These are phyloP conservation scores for Colletotrichum caudatum DNA, from an alignment of 2,329 filamentous ascomycete species.

Conservation along the genomic window DNA sequence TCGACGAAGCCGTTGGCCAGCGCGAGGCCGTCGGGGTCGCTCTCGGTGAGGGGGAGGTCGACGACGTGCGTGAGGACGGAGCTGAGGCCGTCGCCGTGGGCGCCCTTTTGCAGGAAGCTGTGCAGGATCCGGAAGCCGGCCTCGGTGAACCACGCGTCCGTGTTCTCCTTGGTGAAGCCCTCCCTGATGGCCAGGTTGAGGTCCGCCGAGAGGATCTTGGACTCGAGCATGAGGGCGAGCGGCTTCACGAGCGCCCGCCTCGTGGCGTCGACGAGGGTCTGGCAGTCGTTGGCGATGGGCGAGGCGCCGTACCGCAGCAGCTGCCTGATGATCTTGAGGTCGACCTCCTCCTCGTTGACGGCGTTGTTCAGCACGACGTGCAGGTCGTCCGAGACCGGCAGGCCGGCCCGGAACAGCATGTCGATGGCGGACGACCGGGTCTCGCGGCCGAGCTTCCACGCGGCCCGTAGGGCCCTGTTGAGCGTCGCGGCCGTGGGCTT, in stretches of 20 bases:
- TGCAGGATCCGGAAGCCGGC: conserved; percentile 60
- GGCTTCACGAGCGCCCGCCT: conserved; percentile 53
- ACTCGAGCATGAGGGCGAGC: conserved; percentile 58
- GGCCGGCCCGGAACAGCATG: conserved; percentile 65
- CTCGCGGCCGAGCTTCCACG: conserved; percentile 63
- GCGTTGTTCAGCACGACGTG: conserved; percentile 64
- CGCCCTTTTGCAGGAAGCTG: conserved; percentile 63
- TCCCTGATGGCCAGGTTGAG: conserved; percentile 59
- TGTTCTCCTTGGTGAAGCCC: conserved; percentile 57
- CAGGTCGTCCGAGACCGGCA: conserved; percentile 61
- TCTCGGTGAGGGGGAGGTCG: conserved; percentile 52
- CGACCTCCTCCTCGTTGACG: conserved; percentile 62
- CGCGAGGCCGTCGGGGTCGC: conserved; percentile 48
- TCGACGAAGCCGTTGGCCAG: conserved; percentile 61
- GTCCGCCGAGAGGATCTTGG: conserved; percentile 56
- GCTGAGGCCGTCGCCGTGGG: conserved; percentile 59
- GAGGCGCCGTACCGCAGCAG: conserved; percentile 60
- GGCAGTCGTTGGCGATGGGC: conserved; percentile 63
- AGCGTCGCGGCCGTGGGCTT: conserved; percentile 62
- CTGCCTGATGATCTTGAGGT: conserved; percentile 37
- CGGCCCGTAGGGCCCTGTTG: conserved; percentile 64
- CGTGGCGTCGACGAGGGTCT: conserved; percentile 64
- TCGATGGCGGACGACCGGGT: conserved; percentile 61
- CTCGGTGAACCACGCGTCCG: conserved; percentile 60
- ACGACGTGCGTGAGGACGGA: conserved; percentile 61